A percentile compares a stretch with the other conserved stretches of the same genome.
These are phyloP conservation scores for Coelastrella sp. DNA, from an alignment of 139 green algal genomes.

Conservation along the genomic window DNA sequence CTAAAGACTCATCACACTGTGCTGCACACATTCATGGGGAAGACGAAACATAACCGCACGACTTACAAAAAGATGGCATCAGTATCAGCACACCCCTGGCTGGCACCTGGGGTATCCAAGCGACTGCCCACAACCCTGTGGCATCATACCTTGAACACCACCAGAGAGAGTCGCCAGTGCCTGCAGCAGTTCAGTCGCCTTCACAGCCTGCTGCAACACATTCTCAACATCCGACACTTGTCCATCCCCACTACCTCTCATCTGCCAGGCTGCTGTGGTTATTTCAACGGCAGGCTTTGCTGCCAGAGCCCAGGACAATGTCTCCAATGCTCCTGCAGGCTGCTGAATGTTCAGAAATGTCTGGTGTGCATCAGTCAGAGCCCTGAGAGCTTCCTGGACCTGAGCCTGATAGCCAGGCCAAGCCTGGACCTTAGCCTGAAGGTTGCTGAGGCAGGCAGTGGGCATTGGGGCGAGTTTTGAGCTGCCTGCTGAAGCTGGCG, in stretches of 20 bases:
- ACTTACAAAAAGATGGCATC: too few species aligned
- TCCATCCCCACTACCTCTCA: neutral
- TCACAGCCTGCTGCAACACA: constrained; percentile 8
- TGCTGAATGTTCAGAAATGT: constrained; percentile 11
- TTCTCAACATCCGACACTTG: neutral
- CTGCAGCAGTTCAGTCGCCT: constrained; percentile 9
- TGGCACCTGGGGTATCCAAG: neutral
- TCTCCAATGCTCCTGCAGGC: constrained; percentile 22
- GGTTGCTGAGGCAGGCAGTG: neutral
- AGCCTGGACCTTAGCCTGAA: neutral
- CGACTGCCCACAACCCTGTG: neutral
- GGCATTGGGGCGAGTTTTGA: neutral
- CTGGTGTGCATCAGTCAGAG: constrained; percentile 1
- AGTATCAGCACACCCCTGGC: too few species aligned
- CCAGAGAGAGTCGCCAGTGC: neutral
- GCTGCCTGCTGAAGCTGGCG: neutral
- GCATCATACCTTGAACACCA: neutral
- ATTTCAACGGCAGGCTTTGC: constrained; percentile 5
- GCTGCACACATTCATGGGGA: too few species aligned
- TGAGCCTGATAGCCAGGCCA: constrained; percentile 9
- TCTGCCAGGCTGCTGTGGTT: constrained; percentile 5
- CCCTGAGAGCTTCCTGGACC: constrained; percentile 20
- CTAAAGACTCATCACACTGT: too few species aligned
- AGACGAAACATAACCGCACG: too few species aligned
- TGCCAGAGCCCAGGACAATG: constrained; percentile 25